Conservation (phyloP, 768 basidiomycete genomes). For the Amanita rubescens region DNA sequence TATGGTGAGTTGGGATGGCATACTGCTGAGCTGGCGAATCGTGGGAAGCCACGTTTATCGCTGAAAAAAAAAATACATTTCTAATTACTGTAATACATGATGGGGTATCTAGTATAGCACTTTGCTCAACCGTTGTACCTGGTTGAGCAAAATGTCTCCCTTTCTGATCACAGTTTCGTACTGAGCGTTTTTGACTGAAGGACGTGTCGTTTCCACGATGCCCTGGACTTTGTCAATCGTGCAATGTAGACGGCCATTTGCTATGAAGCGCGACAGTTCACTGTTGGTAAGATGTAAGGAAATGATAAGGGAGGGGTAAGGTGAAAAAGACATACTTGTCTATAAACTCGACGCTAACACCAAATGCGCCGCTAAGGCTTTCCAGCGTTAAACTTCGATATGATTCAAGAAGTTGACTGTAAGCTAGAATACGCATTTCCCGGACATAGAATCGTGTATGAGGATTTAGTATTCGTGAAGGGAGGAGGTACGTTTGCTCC, state of each 20-base stretch:
- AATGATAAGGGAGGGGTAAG: constrained; percentile 1
- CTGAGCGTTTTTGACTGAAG: constrained; percentile 63
- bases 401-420: constrained; percentile 84
- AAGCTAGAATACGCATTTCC: constrained; percentile 94
- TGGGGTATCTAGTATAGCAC: constrained; percentile 49
- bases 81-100: not conserved
- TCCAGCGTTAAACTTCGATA: constrained; percentile 88
- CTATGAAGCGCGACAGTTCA: constrained; percentile 89
- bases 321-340: constrained; percentile 55
- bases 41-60: constrained; percentile 3
- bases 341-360: constrained; percentile 81
- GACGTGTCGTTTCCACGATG: constrained; percentile 85
- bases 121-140: constrained; percentile 84
- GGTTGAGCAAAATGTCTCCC: constrained; percentile 83
- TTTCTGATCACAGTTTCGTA: constrained; percentile 92
- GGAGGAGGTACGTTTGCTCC: constrained; percentile 82
- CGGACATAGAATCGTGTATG: constrained; percentile 89
- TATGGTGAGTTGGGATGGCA: too few species aligned
- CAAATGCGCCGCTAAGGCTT: constrained; percentile 80
- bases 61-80: too few species aligned
- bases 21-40: not conserved
- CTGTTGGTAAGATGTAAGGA: constrained; percentile 26
- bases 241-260: constrained; percentile 75
- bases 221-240: constrained; percentile 94
- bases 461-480: constrained; percentile 76